These are phyloP conservation scores for Lojkania enalia DNA, from an alignment of 2,329 filamentous ascomycete genomes.

Conservation along the genomic window DNA sequence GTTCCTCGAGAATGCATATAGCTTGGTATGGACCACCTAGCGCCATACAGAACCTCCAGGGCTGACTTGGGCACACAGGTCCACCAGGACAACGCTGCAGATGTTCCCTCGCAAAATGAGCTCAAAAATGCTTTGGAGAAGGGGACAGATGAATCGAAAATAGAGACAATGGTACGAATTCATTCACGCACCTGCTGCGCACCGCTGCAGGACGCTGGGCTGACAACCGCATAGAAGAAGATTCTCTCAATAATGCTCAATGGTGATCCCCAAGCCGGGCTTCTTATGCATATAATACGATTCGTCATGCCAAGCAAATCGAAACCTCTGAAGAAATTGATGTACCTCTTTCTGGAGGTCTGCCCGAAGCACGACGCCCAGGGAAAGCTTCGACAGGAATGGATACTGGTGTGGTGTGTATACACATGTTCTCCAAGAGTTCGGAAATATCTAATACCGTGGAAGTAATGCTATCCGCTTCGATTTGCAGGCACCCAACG, in stretches of 20 bases:
- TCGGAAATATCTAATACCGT: not conserved
- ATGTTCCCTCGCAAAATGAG: conserved; percentile 87
- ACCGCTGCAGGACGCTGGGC: conserved; percentile 55
- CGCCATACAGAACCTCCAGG: conserved; percentile 26
- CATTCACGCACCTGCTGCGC: conserved; percentile 28
- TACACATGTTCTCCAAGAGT: conserved; percentile 6
- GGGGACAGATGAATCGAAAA: conserved; percentile 87
- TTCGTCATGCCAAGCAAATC: conserved; percentile 99
- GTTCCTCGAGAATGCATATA: conserved; percentile 94
- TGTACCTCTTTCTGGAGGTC: conserved; percentile 99
- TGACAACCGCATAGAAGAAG: conserved; percentile 62
- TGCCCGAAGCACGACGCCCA: conserved; percentile 91
- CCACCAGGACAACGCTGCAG: conserved; percentile 94
- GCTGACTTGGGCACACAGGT: conserved; percentile 51
- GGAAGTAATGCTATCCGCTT: conserved; percentile 94
- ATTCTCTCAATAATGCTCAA: conserved; percentile 98
- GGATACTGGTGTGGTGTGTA: conserved; percentile 94
- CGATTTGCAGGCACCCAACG: conserved; percentile 95
- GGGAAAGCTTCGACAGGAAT: conserved; percentile 98
- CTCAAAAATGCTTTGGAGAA: conserved; percentile 92
- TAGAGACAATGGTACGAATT: conserved; percentile 66
- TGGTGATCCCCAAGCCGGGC: conserved; percentile 89
- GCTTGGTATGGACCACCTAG: conserved; percentile 61
- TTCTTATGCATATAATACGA: conserved; percentile 99
- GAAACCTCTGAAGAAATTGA: conserved; percentile 94